Conservation (phyloP, 805 yeast species). For the Dipodascus albidus region DNA sequence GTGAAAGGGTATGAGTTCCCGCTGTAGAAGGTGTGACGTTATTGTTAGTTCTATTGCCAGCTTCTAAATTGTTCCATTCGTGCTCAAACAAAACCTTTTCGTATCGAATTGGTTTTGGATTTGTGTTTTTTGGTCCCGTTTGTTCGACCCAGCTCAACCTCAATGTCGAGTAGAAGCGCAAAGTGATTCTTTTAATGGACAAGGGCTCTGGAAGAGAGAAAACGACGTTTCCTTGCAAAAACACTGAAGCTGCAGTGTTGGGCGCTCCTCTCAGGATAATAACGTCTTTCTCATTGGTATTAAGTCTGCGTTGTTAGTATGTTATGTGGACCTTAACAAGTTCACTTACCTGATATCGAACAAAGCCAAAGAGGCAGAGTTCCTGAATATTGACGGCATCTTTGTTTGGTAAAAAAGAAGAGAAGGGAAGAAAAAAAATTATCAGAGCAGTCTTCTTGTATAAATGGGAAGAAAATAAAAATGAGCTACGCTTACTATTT, state of each 20-base stretch:
- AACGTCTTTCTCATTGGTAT: constrained; percentile 52
- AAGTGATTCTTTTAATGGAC: constrained; percentile 47
- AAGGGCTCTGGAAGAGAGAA: constrained; percentile 68
- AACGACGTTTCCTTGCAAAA: constrained; percentile 68
- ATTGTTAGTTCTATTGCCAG: neutral
- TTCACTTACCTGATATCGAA: neutral
- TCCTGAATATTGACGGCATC: neutral
- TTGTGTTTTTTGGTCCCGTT: constrained; percentile 21
- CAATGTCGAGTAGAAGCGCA: constrained; percentile 57
- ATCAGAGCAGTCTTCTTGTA: neutral
- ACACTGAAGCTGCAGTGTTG: constrained; percentile 64
- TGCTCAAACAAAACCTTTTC: constrained; percentile 67
- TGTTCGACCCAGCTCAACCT: constrained; percentile 35
- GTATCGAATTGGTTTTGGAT: constrained; percentile 20
- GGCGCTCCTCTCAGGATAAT: constrained; percentile 70
- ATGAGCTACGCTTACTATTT: neutral
- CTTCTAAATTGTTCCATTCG: constrained; percentile 59
- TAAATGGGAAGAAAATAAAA: neutral
- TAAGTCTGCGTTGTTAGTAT: neutral
- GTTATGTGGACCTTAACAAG: neutral
- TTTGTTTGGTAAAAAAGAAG: neutral
- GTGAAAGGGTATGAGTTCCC: constrained; percentile 11
- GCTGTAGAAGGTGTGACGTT: neutral
- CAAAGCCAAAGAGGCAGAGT: neutral
- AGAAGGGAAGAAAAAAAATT: neutral